Evolutionary conservation across 2,329 filamentous ascomycete species (phyloP), one percentile per base, ranked within the genome.

Genomic region (Paecilomyces formosus): DNA sequence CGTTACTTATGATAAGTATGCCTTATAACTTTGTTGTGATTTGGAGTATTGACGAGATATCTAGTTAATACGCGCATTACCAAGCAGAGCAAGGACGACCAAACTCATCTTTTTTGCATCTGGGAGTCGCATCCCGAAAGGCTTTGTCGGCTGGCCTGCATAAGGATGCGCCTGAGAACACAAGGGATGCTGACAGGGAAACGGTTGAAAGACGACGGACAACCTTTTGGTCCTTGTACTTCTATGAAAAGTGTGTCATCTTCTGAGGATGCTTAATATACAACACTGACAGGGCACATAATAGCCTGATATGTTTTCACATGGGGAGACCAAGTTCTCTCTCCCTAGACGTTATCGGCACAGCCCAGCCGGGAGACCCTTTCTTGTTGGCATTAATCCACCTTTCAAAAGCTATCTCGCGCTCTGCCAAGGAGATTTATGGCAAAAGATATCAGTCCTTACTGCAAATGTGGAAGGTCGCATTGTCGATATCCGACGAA

Each of bases 1-100:
- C 76, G 0, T 62, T 78, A 13, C 65, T 79, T 30, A 78, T 79
- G 75, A 79, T 79, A 76, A 76, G 76, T 74, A n/a, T 28, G 8
- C 62, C 33, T 51, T 35, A 35, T 2, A 3, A 7, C 1, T 8
- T 2, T 12, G 3, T 3, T 15, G 11, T 15, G 11, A 8, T 18
- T 6, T 18, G 1, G 1, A 13, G 21, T 15, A 11, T 9, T 45
- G 30, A 61, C 63, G 12, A 64, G 62, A 7, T 55, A 53, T 64
- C 55, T 58, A 33, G 3, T 22, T 9, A 57, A 59, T 61, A 79
- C 76, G 74, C 70, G 18, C 75, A 76, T 61, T 78, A 73, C 53
- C 76, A 79, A 50, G 73, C 70, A n/a, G 77, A 79, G 58, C 72
- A 73, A 58, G 77, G 76, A 1, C 66, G 74, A 1, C 77, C 77